phyloP scores from a whole-genome alignment of 148 eudicot genomes.

The Amaranthus palmeri region DNA sequence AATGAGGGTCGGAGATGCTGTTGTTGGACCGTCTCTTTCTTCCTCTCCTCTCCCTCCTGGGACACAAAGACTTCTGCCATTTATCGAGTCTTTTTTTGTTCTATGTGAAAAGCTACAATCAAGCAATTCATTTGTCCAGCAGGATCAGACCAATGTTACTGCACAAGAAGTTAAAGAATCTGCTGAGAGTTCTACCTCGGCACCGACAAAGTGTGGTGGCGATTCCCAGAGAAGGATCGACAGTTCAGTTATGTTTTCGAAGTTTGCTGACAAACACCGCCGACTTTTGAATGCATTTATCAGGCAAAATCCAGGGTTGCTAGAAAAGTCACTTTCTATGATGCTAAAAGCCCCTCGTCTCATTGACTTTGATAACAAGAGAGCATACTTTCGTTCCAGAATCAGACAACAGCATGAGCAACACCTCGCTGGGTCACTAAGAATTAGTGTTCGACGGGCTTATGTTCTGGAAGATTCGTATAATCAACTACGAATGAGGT shows the following conservation, averaged over 20 bases:
- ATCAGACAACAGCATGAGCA: slow-evolving; percentile 97
- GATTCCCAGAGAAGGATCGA: slow-evolving; percentile 56
- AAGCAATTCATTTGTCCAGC: slow-evolving; percentile 47
- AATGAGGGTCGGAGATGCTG: slow-evolving; percentile 50
- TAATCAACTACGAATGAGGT: slow-evolving; percentile 89
- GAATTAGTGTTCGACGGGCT: slow-evolving; percentile 90
- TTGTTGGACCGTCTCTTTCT: slow-evolving; percentile 44
- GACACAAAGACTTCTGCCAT: slow-evolving; percentile 86
- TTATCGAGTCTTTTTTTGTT: slow-evolving; percentile 89
- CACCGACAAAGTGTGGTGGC: slow-evolving; percentile 33
- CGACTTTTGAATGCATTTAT: slow-evolving; percentile 94
- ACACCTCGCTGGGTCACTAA: slow-evolving; percentile 83
- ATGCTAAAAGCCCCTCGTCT: slow-evolving; percentile 86
- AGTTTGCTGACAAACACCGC: slow-evolving; percentile 89
- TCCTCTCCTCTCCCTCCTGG: slow-evolving; percentile 94
- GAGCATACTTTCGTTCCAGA: slow-evolving; percentile 85
- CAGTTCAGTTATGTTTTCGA: slow-evolving; percentile 51
- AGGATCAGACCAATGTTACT: slow-evolving; percentile 63
- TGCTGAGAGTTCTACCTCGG: slow-evolving; percentile 40
- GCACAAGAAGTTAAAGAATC: slow-evolving; percentile 84
- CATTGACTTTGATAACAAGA: slow-evolving; percentile 96
- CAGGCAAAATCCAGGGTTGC: slow-evolving; percentile 82
- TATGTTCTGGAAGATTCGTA: slow-evolving; percentile 97
- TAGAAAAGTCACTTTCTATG: slow-evolving; percentile 95
- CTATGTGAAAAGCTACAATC: slow-evolving; percentile 91